Percentiles rank a stretch among this genome's conserved stretches.
Evolutionary conservation across 805 yeast genomes (phyloP).

Genomic region (Candida patagonica): DNA sequence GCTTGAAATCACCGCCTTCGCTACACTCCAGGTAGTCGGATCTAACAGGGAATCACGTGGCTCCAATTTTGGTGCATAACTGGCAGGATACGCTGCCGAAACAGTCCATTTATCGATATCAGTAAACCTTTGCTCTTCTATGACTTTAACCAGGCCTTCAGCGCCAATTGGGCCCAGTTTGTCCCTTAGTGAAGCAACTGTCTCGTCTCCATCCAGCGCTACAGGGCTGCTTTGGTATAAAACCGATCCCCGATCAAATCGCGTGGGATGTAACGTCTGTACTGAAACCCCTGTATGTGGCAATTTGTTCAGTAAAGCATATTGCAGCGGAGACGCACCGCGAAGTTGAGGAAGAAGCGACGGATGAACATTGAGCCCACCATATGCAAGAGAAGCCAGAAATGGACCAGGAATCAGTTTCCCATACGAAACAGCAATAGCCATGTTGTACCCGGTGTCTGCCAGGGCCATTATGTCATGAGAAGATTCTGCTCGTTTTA

Average conservation of each 20-base stretch:
- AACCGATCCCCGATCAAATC: slow-evolving; percentile 73
- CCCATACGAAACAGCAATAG: slow-evolving; percentile 92
- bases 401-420: slow-evolving; percentile 60
- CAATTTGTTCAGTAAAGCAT: slow-evolving; percentile 60
- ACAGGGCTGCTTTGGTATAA: slow-evolving; percentile 46
- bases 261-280: slow-evolving; percentile 81
- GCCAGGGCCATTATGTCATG: slow-evolving; percentile 16
- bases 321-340: slow-evolving; percentile 88
- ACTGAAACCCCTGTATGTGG: slow-evolving; percentile 70
- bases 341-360: slow-evolving; percentile 70
- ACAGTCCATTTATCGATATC: slow-evolving; percentile 5
- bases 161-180: slow-evolving; percentile 59
- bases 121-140: slow-evolving; percentile 29
- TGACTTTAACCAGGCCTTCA: slow-evolving; percentile 37
- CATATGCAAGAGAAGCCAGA: slow-evolving; percentile 39
- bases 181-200: slow-evolving; percentile 36
- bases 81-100: slow-evolving; percentile 25
- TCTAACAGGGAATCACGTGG: slow-evolving; percentile 20
- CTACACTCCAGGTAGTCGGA: slow-evolving; percentile 27
- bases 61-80: slow-evolving; percentile 51
- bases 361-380: slow-evolving; percentile 90
- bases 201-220: slow-evolving; percentile 35
- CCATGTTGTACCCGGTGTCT: slow-evolving; percentile 40
- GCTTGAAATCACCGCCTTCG: slow-evolving; percentile 20
- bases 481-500: slow-evolving; percentile 17